Base-by-base conservation (phyloP, 345 rosid genomes). In the Zanthoxylum bungeanum region DNA sequence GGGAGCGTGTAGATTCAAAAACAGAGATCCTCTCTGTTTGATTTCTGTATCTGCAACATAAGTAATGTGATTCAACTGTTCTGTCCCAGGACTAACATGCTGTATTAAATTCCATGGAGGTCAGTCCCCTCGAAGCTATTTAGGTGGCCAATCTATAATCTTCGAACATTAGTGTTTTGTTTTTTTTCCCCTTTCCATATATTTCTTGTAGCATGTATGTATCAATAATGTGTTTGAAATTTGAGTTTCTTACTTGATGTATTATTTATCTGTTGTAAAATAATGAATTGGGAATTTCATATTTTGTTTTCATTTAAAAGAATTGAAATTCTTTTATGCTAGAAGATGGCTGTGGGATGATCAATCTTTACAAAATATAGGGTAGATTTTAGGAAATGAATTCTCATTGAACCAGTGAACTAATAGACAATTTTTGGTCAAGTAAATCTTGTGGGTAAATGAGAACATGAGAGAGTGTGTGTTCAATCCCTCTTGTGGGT, bases 91-190 rank as follows among this genome's bases (percentile, higher is more conserved):
- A 60, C 64, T 67, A 47, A 22, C 30, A 24, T 19, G 39, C 22
- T 36, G 31, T 47, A 21, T 64, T 46, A 3, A 22, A 37, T 40
- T n/a, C 19, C 27, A 22, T 33, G 39, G 4, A 69, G 50, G 73
- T n/a, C 39, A 56, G 65, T 69, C 34, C 39, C 72, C 19, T 52
- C 40, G 40, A 67, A 55, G 60, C 62, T 31, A 42, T 28, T 0
- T 11, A 11, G 68, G n/a, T 62, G 64, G 21, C 59, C 39, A 11
- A 11, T 11, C 39, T 19, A 11, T 11, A 31, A 19, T 44, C 71
- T 37, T n/a, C n/a, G n/a, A n/a, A n/a, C n/a, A n/a, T n/a, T n/a
- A n/a, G n/a, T n/a, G n/a, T n/a, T n/a, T n/a, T n/a, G n/a, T n/a
- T n/a, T n/a, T n/a, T n/a, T n/a, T n/a, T n/a, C n/a, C n/a, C n/a